Percentiles rank a stretch among this genome's conserved stretches.
Conservation (phyloP, 768 basidiomycete genomes). For the Porphyrellus cyaneotinctus region DNA sequence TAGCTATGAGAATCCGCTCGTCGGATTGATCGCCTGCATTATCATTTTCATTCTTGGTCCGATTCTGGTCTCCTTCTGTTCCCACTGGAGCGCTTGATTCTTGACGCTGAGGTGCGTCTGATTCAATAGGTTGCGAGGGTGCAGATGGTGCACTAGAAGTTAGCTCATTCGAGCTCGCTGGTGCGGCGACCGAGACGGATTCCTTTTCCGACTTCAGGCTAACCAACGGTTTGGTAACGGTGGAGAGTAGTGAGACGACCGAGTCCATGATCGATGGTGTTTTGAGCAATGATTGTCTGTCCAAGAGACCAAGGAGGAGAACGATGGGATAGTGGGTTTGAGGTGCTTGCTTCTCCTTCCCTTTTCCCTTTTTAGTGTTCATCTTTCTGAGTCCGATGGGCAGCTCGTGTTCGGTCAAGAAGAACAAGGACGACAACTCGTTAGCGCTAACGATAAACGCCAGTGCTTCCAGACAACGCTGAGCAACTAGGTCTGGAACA, state of each 20-base stretch:
- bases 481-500: constrained; percentile 89
- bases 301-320: constrained; percentile 80
- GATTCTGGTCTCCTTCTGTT: constrained; percentile 18
- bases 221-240: constrained; percentile 79
- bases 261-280: constrained; percentile 92
- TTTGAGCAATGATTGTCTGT: constrained; percentile 79
- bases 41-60: constrained; percentile 23
- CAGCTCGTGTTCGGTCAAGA: constrained; percentile 93
- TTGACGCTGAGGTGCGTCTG: constrained; percentile 11
- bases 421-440: constrained; percentile 83
- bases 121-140: neutral
- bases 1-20: constrained; percentile 53
- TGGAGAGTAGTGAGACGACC: constrained; percentile 81
- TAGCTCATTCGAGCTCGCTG: constrained; percentile 15
- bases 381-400: constrained; percentile 69
- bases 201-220: constrained; percentile 53
- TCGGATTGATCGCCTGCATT: constrained; percentile 24
- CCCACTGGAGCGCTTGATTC: constrained; percentile 15
- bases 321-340: constrained; percentile 91
- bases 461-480: constrained; percentile 90
- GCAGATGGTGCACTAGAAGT: constrained; percentile 4
- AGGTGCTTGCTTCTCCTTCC: constrained; percentile 81
- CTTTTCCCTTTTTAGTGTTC: constrained; percentile 84
- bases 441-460: constrained; percentile 84
- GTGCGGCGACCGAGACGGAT: constrained; percentile 19